Evolutionary conservation across 2,329 filamentous ascomycete species (phyloP), one percentile per base, ranked within the genome.

Genomic region (Aspergillus persii): DNA sequence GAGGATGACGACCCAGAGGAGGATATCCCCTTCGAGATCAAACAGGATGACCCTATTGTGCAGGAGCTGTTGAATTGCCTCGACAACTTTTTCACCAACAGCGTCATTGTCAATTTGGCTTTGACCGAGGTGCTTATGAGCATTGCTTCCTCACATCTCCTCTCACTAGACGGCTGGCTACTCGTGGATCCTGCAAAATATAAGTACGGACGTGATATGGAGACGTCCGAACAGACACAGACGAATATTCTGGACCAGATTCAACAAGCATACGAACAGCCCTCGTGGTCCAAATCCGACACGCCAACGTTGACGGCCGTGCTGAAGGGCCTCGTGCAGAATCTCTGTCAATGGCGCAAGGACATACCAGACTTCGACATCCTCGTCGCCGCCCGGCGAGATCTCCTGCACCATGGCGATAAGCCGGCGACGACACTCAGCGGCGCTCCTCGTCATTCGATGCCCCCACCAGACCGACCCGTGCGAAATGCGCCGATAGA

Each of bases 151-250:
- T 98, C 95, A 67, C 90, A 92, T 5, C 90, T 91, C 63, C 89
- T 96, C 70, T 86, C 88, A 23, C 82, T 97, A 11, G 92, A 97
- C 69, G 90, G 90, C n/a, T 99, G 95, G 94, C 79, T 98, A 31
- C 80, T 94, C 5, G 87, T 91, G 15, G 86, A 89, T 55, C 89
- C 90, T 3, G 80, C 78, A n/a, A 82, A 80, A 60, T 90, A 87
- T 68, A 77, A 79, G 5, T 90, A 85, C 58, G 50, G 47, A 50
- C 15, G 15, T 33, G 9, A 11, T 58, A 3, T 51, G 1, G 50
- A 62, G 23, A 53, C 68, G 12, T 58, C 59, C 59, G 79, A 80
- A 8, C 23, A 57, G 47, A 50, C 75, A 46, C 23, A 57, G 47
- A 50, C 75, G 44, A 66, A 71, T 39, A 59, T 62, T n/a, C 52